Evolutionary conservation across 768 basidiomycete species (phyloP).

Genomic region (Hysterangium stoloniferum): DNA sequence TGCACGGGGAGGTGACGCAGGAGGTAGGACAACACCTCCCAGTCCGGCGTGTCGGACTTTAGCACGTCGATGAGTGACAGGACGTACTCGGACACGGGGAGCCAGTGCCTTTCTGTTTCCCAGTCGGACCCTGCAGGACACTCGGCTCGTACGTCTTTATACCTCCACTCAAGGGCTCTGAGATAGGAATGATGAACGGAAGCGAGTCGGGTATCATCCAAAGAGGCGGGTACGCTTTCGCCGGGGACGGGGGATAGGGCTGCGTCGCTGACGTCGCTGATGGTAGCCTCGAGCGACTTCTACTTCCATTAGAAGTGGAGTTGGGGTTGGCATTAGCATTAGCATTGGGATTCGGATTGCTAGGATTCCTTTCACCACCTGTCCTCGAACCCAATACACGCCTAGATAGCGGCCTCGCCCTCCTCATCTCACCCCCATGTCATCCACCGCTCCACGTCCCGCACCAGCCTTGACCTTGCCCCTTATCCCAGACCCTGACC

Average conservation of each 20-base stretch:
- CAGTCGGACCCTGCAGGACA: constrained; percentile 14
- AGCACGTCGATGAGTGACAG: constrained; percentile 54
- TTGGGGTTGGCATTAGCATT: too few species aligned
- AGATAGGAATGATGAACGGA: constrained; percentile 46
- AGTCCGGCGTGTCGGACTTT: constrained; percentile 66
- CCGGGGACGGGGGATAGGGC: constrained; percentile 21
- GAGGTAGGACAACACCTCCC: constrained; percentile 91
- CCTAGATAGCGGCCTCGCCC: constrained; percentile 15
- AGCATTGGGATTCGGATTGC: too few species aligned
- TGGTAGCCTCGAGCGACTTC: constrained; percentile 63
- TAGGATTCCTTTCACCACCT: too few species aligned
- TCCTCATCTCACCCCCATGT: constrained; percentile 10
- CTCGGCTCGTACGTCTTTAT: constrained; percentile 56
- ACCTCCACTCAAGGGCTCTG: constrained; percentile 58
- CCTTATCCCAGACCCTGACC: too few species aligned
- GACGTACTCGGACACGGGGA: constrained; percentile 76
- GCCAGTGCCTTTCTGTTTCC: constrained; percentile 24
- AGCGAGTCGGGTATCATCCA: constrained; percentile 67
- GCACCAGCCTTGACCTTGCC: too few species aligned
- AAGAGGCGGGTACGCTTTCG: constrained; percentile 29
- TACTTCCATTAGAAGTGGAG: constrained; percentile 31
- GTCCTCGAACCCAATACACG: constrained; percentile 3
- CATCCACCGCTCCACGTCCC: constrained; percentile 3
- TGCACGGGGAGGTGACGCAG: constrained; percentile 88
- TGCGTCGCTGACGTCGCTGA: too few species aligned